A percentile compares a stretch with the other conserved stretches of the same genome.
These are phyloP conservation scores for Lentinula detonsa DNA, from an alignment of 768 basidiomycete genomes.

Conservation along the genomic window DNA sequence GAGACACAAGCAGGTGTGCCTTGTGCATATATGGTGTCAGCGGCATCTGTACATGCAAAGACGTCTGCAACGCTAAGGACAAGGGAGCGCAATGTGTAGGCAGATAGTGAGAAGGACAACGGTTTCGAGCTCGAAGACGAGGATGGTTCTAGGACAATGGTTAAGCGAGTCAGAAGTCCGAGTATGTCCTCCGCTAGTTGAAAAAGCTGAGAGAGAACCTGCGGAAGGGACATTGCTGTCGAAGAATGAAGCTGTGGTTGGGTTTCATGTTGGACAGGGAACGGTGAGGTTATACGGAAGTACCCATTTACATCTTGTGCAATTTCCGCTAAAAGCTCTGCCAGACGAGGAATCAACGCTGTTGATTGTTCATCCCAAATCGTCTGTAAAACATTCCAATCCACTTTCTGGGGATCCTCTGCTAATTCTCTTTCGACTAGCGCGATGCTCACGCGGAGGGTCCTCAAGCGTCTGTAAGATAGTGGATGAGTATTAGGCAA, in stretches of 20 bases:
- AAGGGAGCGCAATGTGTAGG: slow-evolving; percentile 41
- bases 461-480: slow-evolving; percentile 45
- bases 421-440: slow-evolving; percentile 48
- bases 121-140: background rate
- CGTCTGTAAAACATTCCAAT: slow-evolving; percentile 47
- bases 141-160: background rate
- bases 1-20: slow-evolving; percentile 31
- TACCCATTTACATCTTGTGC: slow-evolving; percentile 46
- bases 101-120: slow-evolving; percentile 26
- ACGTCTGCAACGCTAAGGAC: slow-evolving; percentile 42
- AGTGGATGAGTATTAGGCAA: slow-evolving; percentile 44
- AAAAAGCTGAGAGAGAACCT: slow-evolving; percentile 30
- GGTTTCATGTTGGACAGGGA: background rate
- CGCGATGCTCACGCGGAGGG: slow-evolving; percentile 58
- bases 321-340: slow-evolving; percentile 44
- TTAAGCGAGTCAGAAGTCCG: slow-evolving; percentile 32
- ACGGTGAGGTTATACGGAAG: slow-evolving; percentile 35
- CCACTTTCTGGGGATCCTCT: slow-evolving; percentile 39
- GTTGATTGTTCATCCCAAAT: slow-evolving; percentile 58
- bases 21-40: slow-evolving; percentile 33
- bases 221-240: background rate
- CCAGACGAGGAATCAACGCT: slow-evolving; percentile 51
- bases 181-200: slow-evolving; percentile 48
- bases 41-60: slow-evolving; percentile 47
- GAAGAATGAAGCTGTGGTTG: background rate